phyloP scores from a whole-genome alignment of 169 alveolate genomes.

The Cryptosporidium tyzzeri region DNA sequence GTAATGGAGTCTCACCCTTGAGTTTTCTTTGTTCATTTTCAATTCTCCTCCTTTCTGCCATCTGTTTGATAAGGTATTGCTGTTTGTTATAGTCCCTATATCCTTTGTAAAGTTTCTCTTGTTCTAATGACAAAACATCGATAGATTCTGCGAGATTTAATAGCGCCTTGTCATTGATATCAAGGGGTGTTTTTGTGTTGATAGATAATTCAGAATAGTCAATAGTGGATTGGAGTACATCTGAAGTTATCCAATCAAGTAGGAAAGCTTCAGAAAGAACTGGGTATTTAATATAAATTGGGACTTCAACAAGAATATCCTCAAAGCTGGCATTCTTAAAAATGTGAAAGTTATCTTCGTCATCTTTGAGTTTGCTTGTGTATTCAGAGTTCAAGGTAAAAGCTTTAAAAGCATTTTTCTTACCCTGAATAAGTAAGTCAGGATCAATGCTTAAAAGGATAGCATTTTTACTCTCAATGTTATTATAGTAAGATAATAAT shows the following conservation, averaged over 20 bases:
- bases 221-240: slow-evolving; percentile 79
- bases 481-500: slow-evolving; percentile 83
- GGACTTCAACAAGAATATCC: slow-evolving; percentile 85
- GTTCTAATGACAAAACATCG: slow-evolving; percentile 85
- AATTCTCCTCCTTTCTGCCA: slow-evolving; percentile 84
- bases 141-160: slow-evolving; percentile 82
- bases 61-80: slow-evolving; percentile 86
- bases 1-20: slow-evolving; percentile 87
- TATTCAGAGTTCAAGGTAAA: slow-evolving; percentile 83
- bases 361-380: slow-evolving; percentile 77
- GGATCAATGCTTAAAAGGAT: slow-evolving; percentile 43
- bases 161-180: slow-evolving; percentile 82
- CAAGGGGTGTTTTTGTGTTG: slow-evolving; percentile 79
- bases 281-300: slow-evolving; percentile 84
- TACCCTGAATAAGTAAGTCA: slow-evolving; percentile 53
- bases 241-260: slow-evolving; percentile 81
- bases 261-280: slow-evolving; percentile 85
- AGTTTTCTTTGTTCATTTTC: slow-evolving; percentile 88
- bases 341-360: slow-evolving; percentile 79
- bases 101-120: slow-evolving; percentile 84
- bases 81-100: slow-evolving; percentile 86
- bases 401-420: slow-evolving; percentile 84
- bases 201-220: slow-evolving; percentile 81
- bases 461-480: slow-evolving; percentile 59
- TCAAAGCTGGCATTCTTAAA: slow-evolving; percentile 81